Base-by-base conservation (phyloP, 2,329 filamentous ascomycete species). In the Trichoderma koningii region DNA sequence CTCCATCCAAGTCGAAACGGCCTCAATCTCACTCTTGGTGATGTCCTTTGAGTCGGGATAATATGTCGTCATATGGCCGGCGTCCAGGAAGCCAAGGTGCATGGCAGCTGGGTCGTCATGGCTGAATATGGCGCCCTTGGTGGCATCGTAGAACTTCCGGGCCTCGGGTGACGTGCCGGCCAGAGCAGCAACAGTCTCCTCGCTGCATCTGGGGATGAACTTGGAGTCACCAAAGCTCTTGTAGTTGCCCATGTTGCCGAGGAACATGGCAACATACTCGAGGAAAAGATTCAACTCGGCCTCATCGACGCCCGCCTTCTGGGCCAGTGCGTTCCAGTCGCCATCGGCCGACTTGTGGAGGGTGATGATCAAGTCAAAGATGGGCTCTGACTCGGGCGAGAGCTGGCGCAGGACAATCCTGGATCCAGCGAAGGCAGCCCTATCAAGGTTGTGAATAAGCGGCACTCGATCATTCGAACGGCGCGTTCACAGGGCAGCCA, bases 211-310 rank as follows among this genome's bases (percentile, higher is more conserved):
- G 2, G 91, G 91, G 65, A 95, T 84, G 73, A 95, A 93, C 75
- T 95, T 95, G 71, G 89, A 86, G 76, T 95, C 91, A 50, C 92
- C 92, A 72, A 93, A 94, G 70, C 89, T 90, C 80, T 94, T 94
- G 80, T 94, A 95, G 77, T 95, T 95, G 68, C 92, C 90, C 67
- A 83, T 83, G 74, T 94, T 95, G 51, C 90, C 90, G 3, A 95
- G 81, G 76, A 95, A 93, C 76, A 92, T 89, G 34, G 85, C 87
- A 7, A 89, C 83, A 75, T 94, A 95, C 75, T 93, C 86, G 44
- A 94, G 81, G 78, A 93, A 93, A 66, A 83, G 81, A 17, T 83
- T 82, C 52, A 92, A 74, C 63, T 92, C 84, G 62, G 87, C 81
- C 57, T 87, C 81, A 52, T 85, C 84, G 55, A 93, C 82, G 38